Evolutionary conservation across 768 basidiomycete species (phyloP), one percentile per base, ranked within the genome.

Genomic region (Filobasidium floriforme): DNA sequence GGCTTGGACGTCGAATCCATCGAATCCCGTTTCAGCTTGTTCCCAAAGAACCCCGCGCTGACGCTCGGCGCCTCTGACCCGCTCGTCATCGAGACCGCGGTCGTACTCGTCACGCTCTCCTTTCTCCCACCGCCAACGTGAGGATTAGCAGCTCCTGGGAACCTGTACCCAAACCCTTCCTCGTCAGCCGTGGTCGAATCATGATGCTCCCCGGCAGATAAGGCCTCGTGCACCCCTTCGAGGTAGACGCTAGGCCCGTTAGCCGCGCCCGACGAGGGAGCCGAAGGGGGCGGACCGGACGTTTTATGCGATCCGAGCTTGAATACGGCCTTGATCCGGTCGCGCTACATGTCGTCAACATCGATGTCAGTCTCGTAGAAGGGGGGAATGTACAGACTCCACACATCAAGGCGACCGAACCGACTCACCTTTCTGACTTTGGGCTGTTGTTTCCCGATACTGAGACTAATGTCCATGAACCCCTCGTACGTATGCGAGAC

Each of bases 381-480:
- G n/a, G n/a, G n/a, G n/a, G n/a, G n/a, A n/a, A n/a, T n/a, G n/a
- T n/a, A n/a, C n/a, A n/a, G n/a, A n/a, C n/a, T n/a, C n/a, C n/a
- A n/a, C n/a, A n/a, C n/a, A n/a, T n/a, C n/a, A n/a, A n/a, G n/a
- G n/a, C n/a, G n/a, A n/a, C n/a, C n/a, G n/a, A n/a, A n/a, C n/a
- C n/a, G 12, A 11, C 41, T 57, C 37, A 37, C 62, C 62, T 65
- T 68, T 49, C 63, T 52, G 6, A 52, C 63, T 22, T 41, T 14
- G 1, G 64, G 54, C 24, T 49, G 40, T 24, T 41, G 52, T n/a
- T 62, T 84, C 75, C 88, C 89, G 77, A 93, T 88, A 77, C 88
- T 89, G 41, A 98, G 81, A 61, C 90, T 91, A 71, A 98, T 87
- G 77, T 96, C 93, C 76, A 89, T 88, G 77, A 96, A 97, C 74